Conservation (phyloP, 345 rosid species). For the Populus davidiana region DNA sequence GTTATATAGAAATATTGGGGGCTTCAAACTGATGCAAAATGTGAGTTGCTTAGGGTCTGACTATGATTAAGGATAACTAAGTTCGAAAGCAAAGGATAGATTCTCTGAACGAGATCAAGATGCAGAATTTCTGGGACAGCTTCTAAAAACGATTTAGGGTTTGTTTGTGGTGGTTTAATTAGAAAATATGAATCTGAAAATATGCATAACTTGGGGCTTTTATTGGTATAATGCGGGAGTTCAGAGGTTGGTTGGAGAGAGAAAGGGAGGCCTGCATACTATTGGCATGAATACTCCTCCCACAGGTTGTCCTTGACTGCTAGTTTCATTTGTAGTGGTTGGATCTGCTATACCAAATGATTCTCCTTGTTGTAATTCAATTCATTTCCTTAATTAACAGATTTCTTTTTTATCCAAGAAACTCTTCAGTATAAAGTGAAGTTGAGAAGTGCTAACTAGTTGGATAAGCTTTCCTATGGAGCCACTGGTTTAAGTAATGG, state of each 20-base stretch:
- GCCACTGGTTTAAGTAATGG: background rate
- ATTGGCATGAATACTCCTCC: background rate
- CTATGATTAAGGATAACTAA: background rate
- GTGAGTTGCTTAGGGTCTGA: background rate
- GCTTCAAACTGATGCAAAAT: background rate
- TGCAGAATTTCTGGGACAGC: background rate
- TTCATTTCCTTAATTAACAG: background rate
- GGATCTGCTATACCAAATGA: background rate
- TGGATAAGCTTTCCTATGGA: background rate
- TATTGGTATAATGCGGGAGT: background rate
- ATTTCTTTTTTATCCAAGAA: background rate
- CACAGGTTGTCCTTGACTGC: background rate
- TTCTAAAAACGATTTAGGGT: background rate
- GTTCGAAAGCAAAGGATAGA: background rate
- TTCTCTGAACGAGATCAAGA: background rate
- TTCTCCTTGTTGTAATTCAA: background rate
- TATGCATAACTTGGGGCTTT: background rate
- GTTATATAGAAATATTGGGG: background rate
- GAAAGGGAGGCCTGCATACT: background rate
- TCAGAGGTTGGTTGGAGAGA: background rate
- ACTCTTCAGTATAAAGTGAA: background rate
- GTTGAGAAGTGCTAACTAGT: background rate
- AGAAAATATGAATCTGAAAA: background rate
- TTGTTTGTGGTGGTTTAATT: background rate
- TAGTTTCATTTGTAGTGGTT: background rate